Base-by-base conservation (phyloP, 139 green algal species). In the Asterochloris erici region DNA sequence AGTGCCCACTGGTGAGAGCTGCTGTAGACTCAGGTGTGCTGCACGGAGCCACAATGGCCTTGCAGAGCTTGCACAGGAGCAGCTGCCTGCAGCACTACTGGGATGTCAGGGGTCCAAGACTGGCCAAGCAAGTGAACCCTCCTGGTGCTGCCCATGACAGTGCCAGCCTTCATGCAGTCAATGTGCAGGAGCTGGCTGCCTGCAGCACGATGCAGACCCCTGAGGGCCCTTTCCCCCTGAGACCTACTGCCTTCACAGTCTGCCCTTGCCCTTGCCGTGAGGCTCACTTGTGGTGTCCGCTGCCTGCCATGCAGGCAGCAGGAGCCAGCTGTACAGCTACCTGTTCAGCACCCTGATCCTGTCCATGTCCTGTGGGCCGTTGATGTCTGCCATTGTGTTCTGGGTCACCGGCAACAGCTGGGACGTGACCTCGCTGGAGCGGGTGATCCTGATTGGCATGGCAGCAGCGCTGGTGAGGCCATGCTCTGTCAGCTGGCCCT, bases 361-460 rank as follows among this genome's bases (percentile, higher is more conserved):
- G 38, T 61, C 60, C 76, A 80, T 80, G 76, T 80, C 76, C 21
- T 70, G 68, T 60, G 76, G 76, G 0, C 76, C 76, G 13, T 69
- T 61, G 14, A 62, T 62, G 54, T 61, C 76, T 26, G 76, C 76
- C 21, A 62, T 62, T 16, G 68, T n/a, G 21, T 80, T 80, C 68
- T 61, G 60, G 16, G 0, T 80, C 23, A 80, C 76, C 12, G 76
- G 76, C 60, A 80, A 80, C 12, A 38, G 60, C 14, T 80, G 76
- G 76, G 60, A 80, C 26, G 60, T 80, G 23, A 24, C 38, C 6
- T 70, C 76, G 14, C 76, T 80, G 23, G 60, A 80, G 76, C 76
- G 68, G 68, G 76, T 80, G 11, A 80, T 80, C 24, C 60, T 80
- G 24, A 62, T 80, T 61, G 76, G 76, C 10, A 80, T 80, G 76